phyloP scores from a whole-genome alignment of 179 eudicot genomes.

The Silene vulgaris region DNA sequence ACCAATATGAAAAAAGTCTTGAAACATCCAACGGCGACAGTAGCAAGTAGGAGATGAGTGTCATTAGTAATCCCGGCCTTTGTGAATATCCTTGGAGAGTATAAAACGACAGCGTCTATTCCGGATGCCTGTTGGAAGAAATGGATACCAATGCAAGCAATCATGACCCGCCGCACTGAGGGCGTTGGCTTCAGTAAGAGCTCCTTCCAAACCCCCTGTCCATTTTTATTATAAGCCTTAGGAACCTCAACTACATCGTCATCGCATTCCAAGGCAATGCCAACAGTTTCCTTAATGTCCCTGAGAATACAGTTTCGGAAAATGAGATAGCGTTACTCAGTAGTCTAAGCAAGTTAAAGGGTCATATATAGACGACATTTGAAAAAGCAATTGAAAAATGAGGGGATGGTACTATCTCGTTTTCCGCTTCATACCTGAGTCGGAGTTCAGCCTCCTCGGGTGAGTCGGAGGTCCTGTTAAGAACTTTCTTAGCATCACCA shows the following conservation, averaged over 20 bases:
- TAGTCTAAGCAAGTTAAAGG: too few relatives aligned
- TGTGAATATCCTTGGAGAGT: slow-evolving; percentile 43
- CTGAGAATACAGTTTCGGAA: neutral
- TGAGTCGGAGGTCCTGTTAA: slow-evolving; percentile 51
- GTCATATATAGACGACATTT: too few relatives aligned
- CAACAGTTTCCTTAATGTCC: slow-evolving; percentile 62
- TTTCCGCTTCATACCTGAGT: slow-evolving; percentile 27
- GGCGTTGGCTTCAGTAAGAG: slow-evolving; percentile 37
- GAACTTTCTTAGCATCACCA: slow-evolving; percentile 49
- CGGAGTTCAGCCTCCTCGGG: slow-evolving; percentile 47
- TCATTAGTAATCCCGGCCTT: slow-evolving; percentile 41
- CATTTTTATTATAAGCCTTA: slow-evolving; percentile 21
- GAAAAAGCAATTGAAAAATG: too few relatives aligned
- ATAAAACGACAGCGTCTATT: slow-evolving; percentile 48
- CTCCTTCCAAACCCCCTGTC: slow-evolving; percentile 52
- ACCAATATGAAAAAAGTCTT: slow-evolving; percentile 40
- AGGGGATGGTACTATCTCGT: neutral
- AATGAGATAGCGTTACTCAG: neutral
- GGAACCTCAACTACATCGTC: slow-evolving; percentile 47
- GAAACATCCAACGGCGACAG: slow-evolving; percentile 46
- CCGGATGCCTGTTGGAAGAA: slow-evolving; percentile 50
- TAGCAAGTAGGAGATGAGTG: slow-evolving; percentile 29
- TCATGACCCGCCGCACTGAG: slow-evolving; percentile 31
- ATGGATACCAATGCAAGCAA: slow-evolving; percentile 47
- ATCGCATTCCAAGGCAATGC: slow-evolving; percentile 42